Percentiles rank a stretch among this genome's conserved stretches.
Evolutionary conservation across 208 protist species (phyloP).

Genomic region (Crithidia acanthocephali): DNA sequence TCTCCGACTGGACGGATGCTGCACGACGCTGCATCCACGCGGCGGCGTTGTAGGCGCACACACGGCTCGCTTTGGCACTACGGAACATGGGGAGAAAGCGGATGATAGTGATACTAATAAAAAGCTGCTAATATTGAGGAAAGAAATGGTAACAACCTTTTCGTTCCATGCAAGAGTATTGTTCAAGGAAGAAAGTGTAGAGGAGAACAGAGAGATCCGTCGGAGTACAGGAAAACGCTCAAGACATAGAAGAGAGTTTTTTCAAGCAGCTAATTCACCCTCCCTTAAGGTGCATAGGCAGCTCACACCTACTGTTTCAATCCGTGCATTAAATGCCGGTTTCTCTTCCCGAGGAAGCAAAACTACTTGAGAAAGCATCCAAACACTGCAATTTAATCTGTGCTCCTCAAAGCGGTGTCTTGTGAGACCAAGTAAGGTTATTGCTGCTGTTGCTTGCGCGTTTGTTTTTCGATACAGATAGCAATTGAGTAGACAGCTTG

Average conservation of each 20-base stretch:
- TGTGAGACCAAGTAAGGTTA: too few species aligned
- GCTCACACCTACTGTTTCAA: too few species aligned
- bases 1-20: conserved; percentile 83
- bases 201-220: too few species aligned
- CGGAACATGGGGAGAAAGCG: conserved; percentile 33
- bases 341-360: too few species aligned
- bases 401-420: too few species aligned
- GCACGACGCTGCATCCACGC: conserved; percentile 41
- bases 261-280: too few species aligned
- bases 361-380: too few species aligned
- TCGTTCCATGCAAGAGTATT: background rate
- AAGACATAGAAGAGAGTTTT: background rate
- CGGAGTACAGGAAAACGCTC: too few species aligned
- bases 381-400: too few species aligned
- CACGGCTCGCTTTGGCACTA: conserved; percentile 28
- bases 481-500: background rate
- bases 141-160: background rate
- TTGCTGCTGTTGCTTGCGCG: too few species aligned
- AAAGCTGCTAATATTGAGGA: background rate
- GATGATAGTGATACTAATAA: background rate
- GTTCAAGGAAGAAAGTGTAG: background rate
- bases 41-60: conserved; percentile 11
- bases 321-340: too few species aligned
- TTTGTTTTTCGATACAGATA: background rate
- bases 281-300: too few species aligned